Evolutionary conservation across 192 early-diverging fungal species (phyloP), one percentile per base, ranked within the genome.

Genomic region (Backusella psychrophila): DNA sequence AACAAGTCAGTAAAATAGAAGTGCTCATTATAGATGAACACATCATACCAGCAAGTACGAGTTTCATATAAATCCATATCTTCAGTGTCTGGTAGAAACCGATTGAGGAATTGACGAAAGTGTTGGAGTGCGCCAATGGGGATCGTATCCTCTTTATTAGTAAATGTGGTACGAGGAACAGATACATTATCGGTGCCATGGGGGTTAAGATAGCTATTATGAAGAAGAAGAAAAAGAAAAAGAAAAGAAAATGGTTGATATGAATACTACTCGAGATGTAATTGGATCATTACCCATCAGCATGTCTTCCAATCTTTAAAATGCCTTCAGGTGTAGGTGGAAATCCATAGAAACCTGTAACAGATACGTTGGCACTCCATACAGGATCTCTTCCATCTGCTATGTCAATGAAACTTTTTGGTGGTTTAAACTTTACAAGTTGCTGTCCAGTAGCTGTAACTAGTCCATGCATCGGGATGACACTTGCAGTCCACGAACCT

Each of bases 311-410:
- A 1, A 69, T 38, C 38, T 69, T 69, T 38, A 69, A 23, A 19
- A 69, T 38, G 21, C 68, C 68, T 39, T 69, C 68, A 4, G n/a
- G n/a, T 3, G 34, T 69, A 38, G 38, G 1, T 23, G 68, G 68
- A 36, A 69, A 69, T 7, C 68, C 68, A 21, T 56, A 49, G n/a
- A 69, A 69, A 9, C 82, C 84, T 21, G 83, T 86, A 11, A 79
- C 41, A 4, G 79, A 79, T 38, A 89, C 75, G 69, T 89, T 85
- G 19, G 80, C 87, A 49, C 83, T 76, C 89, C 89, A 90, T 5
- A 89, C 85, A 19, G 88, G 86, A 21, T 80, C 86, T 7, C 59
- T 69, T 21, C 65, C 31, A 0, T 17, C 67, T 21, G 17, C 26
- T 19, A 53, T 49, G 53, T 73, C 31, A 33, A 68, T 35, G 11